These are phyloP conservation scores for Alternaria ethzedia DNA, from an alignment of 2,329 filamentous ascomycete species.

Conservation along the genomic window DNA sequence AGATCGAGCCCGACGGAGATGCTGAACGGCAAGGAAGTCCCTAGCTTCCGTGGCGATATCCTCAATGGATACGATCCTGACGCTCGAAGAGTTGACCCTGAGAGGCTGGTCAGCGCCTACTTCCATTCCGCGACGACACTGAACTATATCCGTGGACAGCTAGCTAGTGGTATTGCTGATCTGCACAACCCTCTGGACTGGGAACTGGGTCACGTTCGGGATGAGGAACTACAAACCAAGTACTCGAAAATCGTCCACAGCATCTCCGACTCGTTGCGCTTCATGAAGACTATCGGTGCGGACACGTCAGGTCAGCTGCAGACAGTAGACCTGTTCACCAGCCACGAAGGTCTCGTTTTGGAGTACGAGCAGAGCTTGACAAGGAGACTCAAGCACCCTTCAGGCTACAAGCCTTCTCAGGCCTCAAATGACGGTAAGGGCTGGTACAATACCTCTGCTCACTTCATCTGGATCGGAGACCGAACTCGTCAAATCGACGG, in stretches of 20 bases:
- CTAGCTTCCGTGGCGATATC: conserved; percentile 93
- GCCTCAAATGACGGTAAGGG: conserved; percentile 57
- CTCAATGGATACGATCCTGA: conserved; percentile 83
- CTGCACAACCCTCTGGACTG: conserved; percentile 93
- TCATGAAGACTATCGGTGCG: conserved; percentile 93
- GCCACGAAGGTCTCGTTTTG: conserved; percentile 90
- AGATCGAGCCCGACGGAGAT: conserved; percentile 86
- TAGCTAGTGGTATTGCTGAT: conserved; percentile 89
- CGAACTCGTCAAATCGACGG: conserved; percentile 92
- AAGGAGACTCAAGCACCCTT: conserved; percentile 71
- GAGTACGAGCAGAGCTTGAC: conserved; percentile 94
- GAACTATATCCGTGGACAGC: conserved; percentile 86
- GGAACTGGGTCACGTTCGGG: conserved; percentile 89
- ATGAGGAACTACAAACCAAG: conserved; percentile 81
- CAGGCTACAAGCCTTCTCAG: conserved; percentile 46
- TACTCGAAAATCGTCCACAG: conserved; percentile 85
- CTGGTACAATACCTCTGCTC: conserved; percentile 93
- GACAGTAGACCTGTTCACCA: conserved; percentile 93
- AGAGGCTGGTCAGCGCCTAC: conserved; percentile 86
- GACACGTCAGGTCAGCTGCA: conserved; percentile 83
- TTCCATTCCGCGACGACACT: conserved; percentile 94
- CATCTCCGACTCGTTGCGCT: conserved; percentile 88
- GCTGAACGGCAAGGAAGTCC: conserved; percentile 78
- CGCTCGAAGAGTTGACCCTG: conserved; percentile 81
- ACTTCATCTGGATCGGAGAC: conserved; percentile 99